Base-by-base conservation (phyloP, 2,329 filamentous ascomycete species). In the Fusarium brachygibbosum region DNA sequence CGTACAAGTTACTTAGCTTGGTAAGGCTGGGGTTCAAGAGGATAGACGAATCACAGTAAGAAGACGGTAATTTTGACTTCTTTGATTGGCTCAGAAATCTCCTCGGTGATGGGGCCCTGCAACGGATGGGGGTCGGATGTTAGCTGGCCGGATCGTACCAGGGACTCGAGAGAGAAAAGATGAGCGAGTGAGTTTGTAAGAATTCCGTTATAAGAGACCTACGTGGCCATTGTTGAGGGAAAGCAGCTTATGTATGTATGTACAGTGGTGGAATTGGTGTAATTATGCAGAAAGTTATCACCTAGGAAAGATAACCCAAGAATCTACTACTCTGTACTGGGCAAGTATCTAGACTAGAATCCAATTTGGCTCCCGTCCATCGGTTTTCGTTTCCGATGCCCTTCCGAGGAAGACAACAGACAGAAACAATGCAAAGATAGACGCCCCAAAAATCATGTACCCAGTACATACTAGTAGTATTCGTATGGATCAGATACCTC, bases 21-120 rank as follows among this genome's bases (percentile, higher is more conserved):
- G 60, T 52, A 65, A 65, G 53, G 51, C 61, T 65, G 54, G 51
- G 50, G 14, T 44, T 35, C 17, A 54, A 45, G 21, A 29, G 13
- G 19, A 42, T 32, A 35, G 57, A 51, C 76, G 66, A 77, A 78
- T 78, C 68, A 77, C 38, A 45, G 45, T 31, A 12, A 21, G 45
- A 59, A 28, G 52, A 56, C 76, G 61, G 74, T 77, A 77, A 78
- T 78, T 75, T 75, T 61, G 52, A 37, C 31, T 44, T 31, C 16
- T 59, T 23, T 65, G 50, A 79, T 79, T 78, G 77, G 75, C 32
- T 50, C n/a, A 48, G 41, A 42, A 48, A 28, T 17, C 32, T 38
- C 35, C 48, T 48, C 45, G 49, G 44, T 4, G 35, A 41, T 28
- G 46, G 48, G 38, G 53, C 41, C 38, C n/a, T 44, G 40, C 13